These are phyloP conservation scores for Euptelea pleiosperma DNA, from an alignment of 164 flowering plant species.

Conservation along the genomic window DNA sequence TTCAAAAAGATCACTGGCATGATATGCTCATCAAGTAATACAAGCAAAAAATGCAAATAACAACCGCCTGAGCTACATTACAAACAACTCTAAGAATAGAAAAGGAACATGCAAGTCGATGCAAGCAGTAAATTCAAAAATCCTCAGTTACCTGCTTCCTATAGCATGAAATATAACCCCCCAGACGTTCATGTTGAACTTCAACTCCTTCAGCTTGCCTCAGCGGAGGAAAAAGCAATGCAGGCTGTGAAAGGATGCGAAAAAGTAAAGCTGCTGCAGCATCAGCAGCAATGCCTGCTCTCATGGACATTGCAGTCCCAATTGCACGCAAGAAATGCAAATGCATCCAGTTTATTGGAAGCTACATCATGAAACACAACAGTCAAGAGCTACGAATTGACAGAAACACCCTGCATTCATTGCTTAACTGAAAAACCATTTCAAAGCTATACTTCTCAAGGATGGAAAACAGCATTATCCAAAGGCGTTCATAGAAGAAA, in stretches of 20 bases:
- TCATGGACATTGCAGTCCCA: conserved; percentile 96
- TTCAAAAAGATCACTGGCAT: neutral
- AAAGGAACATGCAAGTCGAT: neutral
- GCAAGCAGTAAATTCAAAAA: neutral
- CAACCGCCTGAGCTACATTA: neutral
- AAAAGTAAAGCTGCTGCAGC: conserved; percentile 96
- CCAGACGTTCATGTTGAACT: conserved; percentile 65
- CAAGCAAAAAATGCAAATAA: neutral
- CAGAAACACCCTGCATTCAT: no score
- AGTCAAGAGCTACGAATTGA: no score
- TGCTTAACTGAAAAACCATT: no score
- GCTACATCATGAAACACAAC: conserved; percentile 39
- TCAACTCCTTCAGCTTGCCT: conserved; percentile 89
- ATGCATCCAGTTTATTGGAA: conserved; percentile 97
- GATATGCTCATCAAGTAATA: neutral
- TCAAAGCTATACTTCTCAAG: no score
- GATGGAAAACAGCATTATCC: no score
- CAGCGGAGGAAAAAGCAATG: conserved; percentile 87
- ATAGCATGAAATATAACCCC: conserved; percentile 59
- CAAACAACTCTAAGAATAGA: no score
- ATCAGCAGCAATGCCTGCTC: conserved; percentile 96
- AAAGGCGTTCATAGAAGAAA: no score
- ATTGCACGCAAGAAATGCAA: conserved; percentile 96
- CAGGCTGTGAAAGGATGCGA: conserved; percentile 93
- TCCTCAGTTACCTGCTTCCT: conserved; percentile 60